Conservation (phyloP, 345 rosid genomes). For the Gossypium rotundifolium region DNA sequence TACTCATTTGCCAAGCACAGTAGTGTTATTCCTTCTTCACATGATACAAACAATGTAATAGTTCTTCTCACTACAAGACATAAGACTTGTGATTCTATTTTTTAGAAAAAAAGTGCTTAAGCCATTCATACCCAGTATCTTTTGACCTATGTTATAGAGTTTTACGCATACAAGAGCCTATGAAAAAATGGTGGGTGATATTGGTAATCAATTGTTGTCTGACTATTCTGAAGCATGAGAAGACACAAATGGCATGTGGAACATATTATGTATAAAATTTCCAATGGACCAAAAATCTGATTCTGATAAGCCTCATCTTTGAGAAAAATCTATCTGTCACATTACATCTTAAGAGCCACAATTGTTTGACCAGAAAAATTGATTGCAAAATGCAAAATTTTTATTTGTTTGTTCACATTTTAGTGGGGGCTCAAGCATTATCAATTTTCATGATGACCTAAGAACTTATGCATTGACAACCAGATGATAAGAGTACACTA, state of each 20-base stretch:
- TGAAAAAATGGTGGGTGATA: neutral
- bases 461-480: neutral
- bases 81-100: neutral
- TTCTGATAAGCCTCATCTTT: conserved; percentile 17
- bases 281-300: conserved; percentile 11
- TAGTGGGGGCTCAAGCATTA: conserved; percentile 14
- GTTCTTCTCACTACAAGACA: neutral
- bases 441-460: conserved; percentile 17
- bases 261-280: conserved; percentile 8
- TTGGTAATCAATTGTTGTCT: conserved; percentile 3
- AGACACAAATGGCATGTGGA: conserved; percentile 1
- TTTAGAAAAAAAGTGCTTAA: neutral
- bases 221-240: conserved; percentile 16
- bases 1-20: neutral
- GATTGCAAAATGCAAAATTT: conserved; percentile 12
- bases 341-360: neutral
- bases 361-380: conserved; percentile 14
- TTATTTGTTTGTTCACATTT: neutral
- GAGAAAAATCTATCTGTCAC: neutral
- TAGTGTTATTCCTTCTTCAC: neutral
- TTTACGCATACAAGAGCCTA: neutral
- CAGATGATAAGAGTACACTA: neutral
- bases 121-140: neutral
- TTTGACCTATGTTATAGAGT: neutral
- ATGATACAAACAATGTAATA: neutral